Evolutionary conservation across 805 yeast species (phyloP).

Genomic region (Kodamaea kaohsiungensis): DNA sequence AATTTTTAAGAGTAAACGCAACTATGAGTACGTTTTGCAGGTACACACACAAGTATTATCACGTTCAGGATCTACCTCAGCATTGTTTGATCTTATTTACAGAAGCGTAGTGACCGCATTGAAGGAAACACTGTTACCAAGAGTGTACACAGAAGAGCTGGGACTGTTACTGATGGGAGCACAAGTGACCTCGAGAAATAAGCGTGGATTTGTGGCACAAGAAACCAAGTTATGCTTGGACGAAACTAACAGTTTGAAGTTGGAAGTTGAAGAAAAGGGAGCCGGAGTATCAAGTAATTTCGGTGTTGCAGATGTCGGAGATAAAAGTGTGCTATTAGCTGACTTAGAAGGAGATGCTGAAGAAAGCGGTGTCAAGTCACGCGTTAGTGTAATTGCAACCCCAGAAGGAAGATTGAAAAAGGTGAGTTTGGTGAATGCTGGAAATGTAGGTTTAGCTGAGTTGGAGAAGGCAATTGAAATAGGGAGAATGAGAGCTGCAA

Average conservation of each 20-base stretch:
- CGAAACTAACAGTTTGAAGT: slow-evolving; percentile 29
- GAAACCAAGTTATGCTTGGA: slow-evolving; percentile 52
- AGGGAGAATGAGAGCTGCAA: slow-evolving; percentile 49
- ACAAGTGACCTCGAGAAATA: slow-evolving; percentile 5
- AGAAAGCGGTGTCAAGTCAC: slow-evolving; percentile 58
- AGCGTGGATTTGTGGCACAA: slow-evolving; percentile 9
- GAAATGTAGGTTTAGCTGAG: slow-evolving; percentile 48
- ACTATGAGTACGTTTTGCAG: slow-evolving; percentile 38
- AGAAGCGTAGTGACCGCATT: slow-evolving; percentile 66
- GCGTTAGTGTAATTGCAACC: slow-evolving; percentile 47
- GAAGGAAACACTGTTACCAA: slow-evolving; percentile 60
- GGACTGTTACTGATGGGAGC: slow-evolving; percentile 11
- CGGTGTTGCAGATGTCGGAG: slow-evolving; percentile 50
- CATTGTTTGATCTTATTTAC: slow-evolving; percentile 77
- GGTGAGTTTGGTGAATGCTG: slow-evolving; percentile 33
- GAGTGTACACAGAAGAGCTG: slow-evolving; percentile 54
- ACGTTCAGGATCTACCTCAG: slow-evolving; percentile 59
- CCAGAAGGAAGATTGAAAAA: slow-evolving; percentile 16
- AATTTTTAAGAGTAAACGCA: slow-evolving; percentile 19
- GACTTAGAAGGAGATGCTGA: slow-evolving; percentile 88
- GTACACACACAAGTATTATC: slow-evolving; percentile 78
- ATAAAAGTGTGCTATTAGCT: slow-evolving; percentile 50
- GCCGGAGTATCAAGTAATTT: slow-evolving; percentile 53
- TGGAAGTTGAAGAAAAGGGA: slow-evolving; percentile 30
- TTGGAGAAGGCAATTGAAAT: slow-evolving; percentile 49